phyloP scores from a whole-genome alignment of 2,329 filamentous ascomycete genomes.

The Sphaerulina musiva region DNA sequence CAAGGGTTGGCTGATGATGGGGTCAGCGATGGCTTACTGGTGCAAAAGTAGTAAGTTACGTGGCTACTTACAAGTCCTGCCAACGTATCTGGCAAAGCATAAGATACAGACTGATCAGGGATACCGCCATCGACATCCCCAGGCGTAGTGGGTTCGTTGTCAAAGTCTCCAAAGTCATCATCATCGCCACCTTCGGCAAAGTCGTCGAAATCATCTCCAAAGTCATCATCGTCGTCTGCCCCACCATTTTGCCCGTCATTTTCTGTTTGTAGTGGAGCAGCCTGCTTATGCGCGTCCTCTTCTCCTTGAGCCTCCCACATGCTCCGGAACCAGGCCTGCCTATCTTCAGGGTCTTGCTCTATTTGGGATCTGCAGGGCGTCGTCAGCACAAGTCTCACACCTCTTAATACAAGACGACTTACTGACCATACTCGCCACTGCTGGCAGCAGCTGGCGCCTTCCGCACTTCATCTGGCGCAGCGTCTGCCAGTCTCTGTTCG shows the following conservation, averaged over 20 bases:
- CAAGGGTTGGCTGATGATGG: constrained; percentile 26
- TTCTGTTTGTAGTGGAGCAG: constrained; percentile 6
- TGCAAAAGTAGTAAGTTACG: constrained; percentile 10
- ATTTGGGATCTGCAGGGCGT: constrained; percentile 32
- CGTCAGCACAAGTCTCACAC: not conserved
- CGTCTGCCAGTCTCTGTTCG: constrained; percentile 52
- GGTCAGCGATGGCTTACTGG: constrained; percentile 23
- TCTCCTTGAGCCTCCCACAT: constrained; percentile 29
- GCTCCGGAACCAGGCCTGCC: constrained; percentile 30
- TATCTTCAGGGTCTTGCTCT: constrained; percentile 24
- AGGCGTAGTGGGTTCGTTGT: constrained; percentile 31
- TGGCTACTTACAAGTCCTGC: constrained; percentile 44
- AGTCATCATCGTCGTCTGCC: constrained; percentile 61
- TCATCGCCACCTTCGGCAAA: constrained; percentile 47
- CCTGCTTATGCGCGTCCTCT: constrained; percentile 14
- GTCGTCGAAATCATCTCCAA: constrained; percentile 63
- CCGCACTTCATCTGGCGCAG: constrained; percentile 52
- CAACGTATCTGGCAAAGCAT: constrained; percentile 34
- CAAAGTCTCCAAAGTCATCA: constrained; percentile 50
- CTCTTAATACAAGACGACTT: constrained; percentile 18
- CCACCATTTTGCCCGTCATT: constrained; percentile 43
- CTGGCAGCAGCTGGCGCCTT: constrained; percentile 41
- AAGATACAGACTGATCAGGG: constrained; percentile 29
- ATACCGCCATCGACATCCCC: constrained; percentile 20
- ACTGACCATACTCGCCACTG: constrained; percentile 56